Evolutionary conservation across 306 rosid species (phyloP), one percentile per base, ranked within the genome.

Genomic region (Begonia fuchsioides): DNA sequence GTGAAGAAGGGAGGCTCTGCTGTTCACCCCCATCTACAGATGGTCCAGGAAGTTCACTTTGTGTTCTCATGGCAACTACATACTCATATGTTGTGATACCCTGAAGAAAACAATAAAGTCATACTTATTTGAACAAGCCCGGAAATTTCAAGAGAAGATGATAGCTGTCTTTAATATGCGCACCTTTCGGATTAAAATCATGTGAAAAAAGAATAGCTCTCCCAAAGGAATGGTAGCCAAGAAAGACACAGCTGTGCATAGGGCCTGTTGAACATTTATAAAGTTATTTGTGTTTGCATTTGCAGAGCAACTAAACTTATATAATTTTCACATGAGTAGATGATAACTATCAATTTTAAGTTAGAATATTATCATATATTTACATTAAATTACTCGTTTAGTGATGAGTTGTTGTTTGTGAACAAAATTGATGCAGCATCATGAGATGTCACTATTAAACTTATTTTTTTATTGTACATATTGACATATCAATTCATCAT

Each of bases 11-110:
- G 44, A 69, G 68, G 66, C 86, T 83, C 43, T 80, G 90, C 52
- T 77, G 90, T 55, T 83, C 90, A 38, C 76, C 86, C 38, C 78
- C 94, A 49, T 77, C 90, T 51, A 76, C 59, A 13, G 94, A 83
- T 38, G 86, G 94, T 48, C 90, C 94, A 43, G 80, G 81, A 11
- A 79, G 79, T 68, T 80, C 94, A 45, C 83, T 75, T 58, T 70
- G 73, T 41, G 92, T 74, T 77, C 92, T 77, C 86, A 84, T 84
- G 60, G 94, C 83, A 65, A 84, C 76, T 0, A 84, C 92, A 64
- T 84, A 80, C 68, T 84, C 94, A 7, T 83, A 83, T 32, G 94
- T 80, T 47, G 94, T 80, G 55, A 84, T 84, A 53, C 94, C 94
- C 94, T 80, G 72, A 32, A 62, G 18, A 26, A 60, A 44, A 17